Conservation (phyloP, 2,329 filamentous ascomycete genomes). For the Talaromyces funiculosus region DNA sequence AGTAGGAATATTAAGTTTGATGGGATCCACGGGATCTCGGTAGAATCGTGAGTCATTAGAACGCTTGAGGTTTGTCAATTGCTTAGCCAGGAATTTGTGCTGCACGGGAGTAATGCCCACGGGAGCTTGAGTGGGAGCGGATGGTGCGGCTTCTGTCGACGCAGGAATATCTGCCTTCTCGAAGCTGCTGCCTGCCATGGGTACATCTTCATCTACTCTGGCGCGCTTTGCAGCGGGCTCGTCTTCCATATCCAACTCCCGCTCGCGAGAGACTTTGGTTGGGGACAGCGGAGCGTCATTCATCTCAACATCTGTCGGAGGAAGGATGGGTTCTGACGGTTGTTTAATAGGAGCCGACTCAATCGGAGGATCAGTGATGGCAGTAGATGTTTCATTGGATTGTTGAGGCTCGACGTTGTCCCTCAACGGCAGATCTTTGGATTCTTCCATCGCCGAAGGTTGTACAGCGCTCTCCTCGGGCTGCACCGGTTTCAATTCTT, state of each 20-base stretch:
- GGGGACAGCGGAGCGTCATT: conserved; percentile 47
- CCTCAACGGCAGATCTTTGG: neutral
- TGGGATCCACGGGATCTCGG: conserved; percentile 66
- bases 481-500: neutral
- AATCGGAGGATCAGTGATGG: neutral
- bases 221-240: conserved; percentile 74
- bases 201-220: conserved; percentile 58
- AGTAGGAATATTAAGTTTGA: conserved; percentile 70
- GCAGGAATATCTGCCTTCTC: conserved; percentile 42
- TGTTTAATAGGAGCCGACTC: conserved; percentile 21
- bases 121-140: conserved; percentile 11
- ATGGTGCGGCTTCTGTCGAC: conserved; percentile 23
- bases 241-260: conserved; percentile 63
- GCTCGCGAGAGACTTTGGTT: conserved; percentile 63
- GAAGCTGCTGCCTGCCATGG: conserved; percentile 36
- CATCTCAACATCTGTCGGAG: conserved; percentile 46
- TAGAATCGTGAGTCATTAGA: conserved; percentile 75
- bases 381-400: neutral
- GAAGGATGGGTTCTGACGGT: conserved; percentile 19
- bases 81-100: conserved; percentile 38
- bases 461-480: neutral
- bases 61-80: conserved; percentile 61
- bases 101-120: conserved; percentile 37
- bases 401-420: neutral
- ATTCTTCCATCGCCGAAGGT: neutral